Evolutionary conservation across 2,329 filamentous ascomycete genomes (phyloP).

Genomic region (Aaosphaeria arxii): DNA sequence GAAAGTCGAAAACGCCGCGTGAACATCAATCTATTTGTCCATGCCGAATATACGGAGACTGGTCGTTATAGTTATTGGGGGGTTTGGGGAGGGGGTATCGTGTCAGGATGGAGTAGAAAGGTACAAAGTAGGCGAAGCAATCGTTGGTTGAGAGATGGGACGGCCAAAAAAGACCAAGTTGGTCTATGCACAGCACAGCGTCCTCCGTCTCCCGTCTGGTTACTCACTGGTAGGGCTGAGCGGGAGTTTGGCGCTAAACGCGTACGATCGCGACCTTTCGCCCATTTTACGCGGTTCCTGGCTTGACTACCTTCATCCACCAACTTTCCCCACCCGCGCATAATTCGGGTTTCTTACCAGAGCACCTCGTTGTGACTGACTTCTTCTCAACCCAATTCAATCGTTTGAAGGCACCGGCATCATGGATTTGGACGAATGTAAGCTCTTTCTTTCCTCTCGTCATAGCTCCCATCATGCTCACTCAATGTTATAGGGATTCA

Average conservation of each 20-base stretch:
- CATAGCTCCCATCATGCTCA: constrained; percentile 8
- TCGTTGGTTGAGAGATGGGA: no score
- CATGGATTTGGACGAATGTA: constrained; percentile 30
- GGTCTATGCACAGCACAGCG: background rate
- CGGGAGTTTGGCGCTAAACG: background rate
- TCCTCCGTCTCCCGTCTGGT: background rate
- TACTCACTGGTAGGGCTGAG: background rate
- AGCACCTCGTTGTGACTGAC: no score
- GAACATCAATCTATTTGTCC: constrained; percentile 3
- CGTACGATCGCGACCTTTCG: background rate
- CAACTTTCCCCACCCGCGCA: no score
- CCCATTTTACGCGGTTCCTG: background rate
- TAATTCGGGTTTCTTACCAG: no score
- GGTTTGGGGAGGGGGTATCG: background rate
- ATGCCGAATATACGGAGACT: constrained; percentile 1
- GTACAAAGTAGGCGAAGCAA: background rate
- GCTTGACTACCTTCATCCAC: no score
- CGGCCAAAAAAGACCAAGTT: background rate
- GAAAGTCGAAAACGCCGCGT: constrained; percentile 5
- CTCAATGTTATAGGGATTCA: constrained; percentile 23
- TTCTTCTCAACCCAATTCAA: no score
- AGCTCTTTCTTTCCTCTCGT: constrained; percentile 4
- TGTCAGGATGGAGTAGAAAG: background rate
- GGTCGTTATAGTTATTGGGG: background rate
- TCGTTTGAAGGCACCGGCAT: background rate